phyloP scores from a whole-genome alignment of 1,284 basidiomycete genomes.

The Phaffia rhodozyma region DNA sequence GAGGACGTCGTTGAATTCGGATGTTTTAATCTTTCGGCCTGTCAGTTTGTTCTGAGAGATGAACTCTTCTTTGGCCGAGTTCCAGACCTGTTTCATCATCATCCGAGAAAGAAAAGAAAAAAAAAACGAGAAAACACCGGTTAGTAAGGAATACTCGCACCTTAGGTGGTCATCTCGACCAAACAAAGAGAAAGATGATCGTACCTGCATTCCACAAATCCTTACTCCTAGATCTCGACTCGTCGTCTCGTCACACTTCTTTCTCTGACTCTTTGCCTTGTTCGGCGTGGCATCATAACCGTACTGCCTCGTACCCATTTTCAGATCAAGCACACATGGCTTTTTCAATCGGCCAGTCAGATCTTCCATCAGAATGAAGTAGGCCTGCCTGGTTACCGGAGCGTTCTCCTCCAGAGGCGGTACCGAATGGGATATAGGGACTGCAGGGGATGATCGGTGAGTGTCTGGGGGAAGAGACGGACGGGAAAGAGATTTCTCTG shows the following conservation, averaged over 20 bases:
- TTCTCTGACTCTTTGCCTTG: slow-evolving; percentile 95
- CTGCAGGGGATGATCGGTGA: slow-evolving; percentile 26
- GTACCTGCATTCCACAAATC: slow-evolving; percentile 97
- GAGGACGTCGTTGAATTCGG: slow-evolving; percentile 73
- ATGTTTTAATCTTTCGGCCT: slow-evolving; percentile 74
- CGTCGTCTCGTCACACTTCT: slow-evolving; percentile 95
- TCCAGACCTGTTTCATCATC: slow-evolving; percentile 62
- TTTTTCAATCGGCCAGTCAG: slow-evolving; percentile 85
- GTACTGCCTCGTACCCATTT: slow-evolving; percentile 98
- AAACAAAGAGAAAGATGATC: slow-evolving; percentile 26
- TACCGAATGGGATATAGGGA: slow-evolving; percentile 15
- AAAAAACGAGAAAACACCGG: background rate
- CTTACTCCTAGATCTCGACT: slow-evolving; percentile 80
- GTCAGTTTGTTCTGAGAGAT: slow-evolving; percentile 93
- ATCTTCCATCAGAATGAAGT: slow-evolving; percentile 99
- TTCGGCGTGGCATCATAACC: slow-evolving; percentile 83
- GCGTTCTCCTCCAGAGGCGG: slow-evolving; percentile 23
- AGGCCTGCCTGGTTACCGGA: slow-evolving; percentile 68
- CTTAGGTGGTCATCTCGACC: background rate
- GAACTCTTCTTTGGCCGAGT: slow-evolving; percentile 66
- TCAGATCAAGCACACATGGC: slow-evolving; percentile 93
- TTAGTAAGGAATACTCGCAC: background rate
- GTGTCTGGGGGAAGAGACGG: slow-evolving; percentile 24
- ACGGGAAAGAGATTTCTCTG: background rate
- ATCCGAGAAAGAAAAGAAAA: background rate